Conservation (phyloP, 495 filamentous ascomycete species). For the Cercophora sp. region DNA sequence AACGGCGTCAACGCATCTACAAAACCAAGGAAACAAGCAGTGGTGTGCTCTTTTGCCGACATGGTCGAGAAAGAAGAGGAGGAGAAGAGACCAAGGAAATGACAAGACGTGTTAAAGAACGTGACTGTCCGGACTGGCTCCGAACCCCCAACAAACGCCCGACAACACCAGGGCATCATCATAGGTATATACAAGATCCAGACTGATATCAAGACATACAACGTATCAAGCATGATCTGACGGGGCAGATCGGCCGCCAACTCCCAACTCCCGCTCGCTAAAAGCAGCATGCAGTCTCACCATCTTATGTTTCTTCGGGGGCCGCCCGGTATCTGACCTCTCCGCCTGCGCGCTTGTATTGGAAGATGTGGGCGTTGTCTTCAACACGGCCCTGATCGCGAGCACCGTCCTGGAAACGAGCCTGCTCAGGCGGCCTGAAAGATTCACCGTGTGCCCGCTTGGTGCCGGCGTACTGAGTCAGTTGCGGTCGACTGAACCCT, state of each 20-base stretch:
- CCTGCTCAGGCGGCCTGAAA: conserved; percentile 18
- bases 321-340: background rate
- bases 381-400: conserved; percentile 21
- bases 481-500: conserved; percentile 12
- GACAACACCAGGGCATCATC: background rate
- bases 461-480: conserved; percentile 22
- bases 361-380: conserved; percentile 11
- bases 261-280: too few species aligned
- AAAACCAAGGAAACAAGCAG: background rate
- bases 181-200: too few species aligned
- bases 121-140: background rate
- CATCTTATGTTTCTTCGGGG: background rate
- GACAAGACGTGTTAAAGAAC: background rate
- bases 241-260: too few species aligned
- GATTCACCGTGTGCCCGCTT: conserved; percentile 28
- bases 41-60: background rate
- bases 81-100: background rate
- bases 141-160: background rate
- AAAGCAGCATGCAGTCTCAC: too few species aligned
- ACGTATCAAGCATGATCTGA: too few species aligned
- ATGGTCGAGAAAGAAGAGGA: background rate
- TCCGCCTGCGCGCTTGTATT: conserved; percentile 25
- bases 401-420: conserved; percentile 25
- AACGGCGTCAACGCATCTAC: too few species aligned
- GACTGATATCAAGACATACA: too few species aligned